A percentile compares a stretch with the other conserved stretches of the same genome.
Evolutionary conservation across 306 rosid species (phyloP).

Genomic region (Acmispon strigosus): DNA sequence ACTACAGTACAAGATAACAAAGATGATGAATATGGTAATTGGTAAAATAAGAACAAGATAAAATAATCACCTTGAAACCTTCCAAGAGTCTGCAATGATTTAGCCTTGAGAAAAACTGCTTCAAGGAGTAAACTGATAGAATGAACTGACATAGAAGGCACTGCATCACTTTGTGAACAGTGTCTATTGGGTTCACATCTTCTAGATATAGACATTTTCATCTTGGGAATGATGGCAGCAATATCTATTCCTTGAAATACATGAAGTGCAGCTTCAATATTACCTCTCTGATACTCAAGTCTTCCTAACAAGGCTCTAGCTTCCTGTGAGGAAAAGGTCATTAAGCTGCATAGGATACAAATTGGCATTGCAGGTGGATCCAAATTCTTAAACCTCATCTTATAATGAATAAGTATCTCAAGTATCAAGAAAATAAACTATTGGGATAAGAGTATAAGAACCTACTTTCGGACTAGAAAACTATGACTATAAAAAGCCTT

Average conservation of each 20-base stretch:
- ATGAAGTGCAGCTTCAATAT: conserved; percentile 83
- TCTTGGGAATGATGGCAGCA: conserved; percentile 61
- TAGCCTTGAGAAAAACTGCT: conserved; percentile 83
- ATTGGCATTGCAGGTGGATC: too few relatives aligned
- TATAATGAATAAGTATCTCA: neutral
- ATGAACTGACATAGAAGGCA: conserved; percentile 75
- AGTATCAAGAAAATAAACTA: conserved; percentile 11
- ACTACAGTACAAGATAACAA: neutral
- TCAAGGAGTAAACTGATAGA: conserved; percentile 88
- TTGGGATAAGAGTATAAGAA: neutral
- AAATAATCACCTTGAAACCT: conserved; percentile 65
- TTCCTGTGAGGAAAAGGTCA: conserved; percentile 43
- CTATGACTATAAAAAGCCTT: neutral
- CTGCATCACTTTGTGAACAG: conserved; percentile 47
- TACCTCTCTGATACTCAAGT: conserved; percentile 87
- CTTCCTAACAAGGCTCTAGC: conserved; percentile 96
- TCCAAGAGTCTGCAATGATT: conserved; percentile 70
- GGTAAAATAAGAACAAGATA: neutral
- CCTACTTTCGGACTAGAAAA: neutral
- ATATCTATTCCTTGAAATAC: conserved; percentile 95
- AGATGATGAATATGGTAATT: neutral
- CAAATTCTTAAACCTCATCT: neutral
- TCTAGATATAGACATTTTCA: conserved; percentile 61
- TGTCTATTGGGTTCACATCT: conserved; percentile 49
- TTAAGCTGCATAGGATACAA: neutral